Evolutionary conservation across 148 eudicot species (phyloP), one percentile per base, ranked within the genome.

Genomic region (Polygonum aviculare): DNA sequence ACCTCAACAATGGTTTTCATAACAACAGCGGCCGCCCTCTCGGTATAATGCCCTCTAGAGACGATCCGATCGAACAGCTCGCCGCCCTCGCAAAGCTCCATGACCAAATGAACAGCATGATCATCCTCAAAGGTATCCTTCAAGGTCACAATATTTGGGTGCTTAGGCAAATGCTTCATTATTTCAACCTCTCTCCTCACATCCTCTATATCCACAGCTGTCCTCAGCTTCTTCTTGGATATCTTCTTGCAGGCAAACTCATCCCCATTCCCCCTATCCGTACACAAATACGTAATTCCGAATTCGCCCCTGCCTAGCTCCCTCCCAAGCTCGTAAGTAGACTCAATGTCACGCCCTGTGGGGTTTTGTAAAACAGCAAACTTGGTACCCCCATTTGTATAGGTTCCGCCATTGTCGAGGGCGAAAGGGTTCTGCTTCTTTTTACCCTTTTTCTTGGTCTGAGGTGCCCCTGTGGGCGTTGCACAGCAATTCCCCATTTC

Each of bases 11-110:
- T 87, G 2, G 93, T 89, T 7, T 77, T 79, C 70, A 82, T 82
- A 10, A 86, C 89, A 48, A 78, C 85, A 0, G 93, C 93, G 19
- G 93, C 93, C 12, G 90, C 93, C 78, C 93, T 84, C 60, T 89
- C 93, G 1, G 89, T 87, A 59, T 89, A 89, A 87, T 89, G 93
- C 36, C 90, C 89, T 73, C 86, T 82, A 3, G 90, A 86, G 48
- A 89, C 93, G 75, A 89, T 89, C 82, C 93, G 75, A 77, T 89
- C 93, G 76, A 89, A 89, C 86, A 89, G 76, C 71, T 89, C 93
- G 55, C 93, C 93, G 6, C 93, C 93, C 75, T 87, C 89, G 60
- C 93, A 89, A 75, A 87, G 76, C 79, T 89, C 93, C 93, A 89
- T 89, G 40, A 89, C 90, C 79, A 89, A 77, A 44, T 89, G 89